These are phyloP conservation scores for Flammula alnicola DNA, from an alignment of 1,284 basidiomycete genomes.

Conservation along the genomic window DNA sequence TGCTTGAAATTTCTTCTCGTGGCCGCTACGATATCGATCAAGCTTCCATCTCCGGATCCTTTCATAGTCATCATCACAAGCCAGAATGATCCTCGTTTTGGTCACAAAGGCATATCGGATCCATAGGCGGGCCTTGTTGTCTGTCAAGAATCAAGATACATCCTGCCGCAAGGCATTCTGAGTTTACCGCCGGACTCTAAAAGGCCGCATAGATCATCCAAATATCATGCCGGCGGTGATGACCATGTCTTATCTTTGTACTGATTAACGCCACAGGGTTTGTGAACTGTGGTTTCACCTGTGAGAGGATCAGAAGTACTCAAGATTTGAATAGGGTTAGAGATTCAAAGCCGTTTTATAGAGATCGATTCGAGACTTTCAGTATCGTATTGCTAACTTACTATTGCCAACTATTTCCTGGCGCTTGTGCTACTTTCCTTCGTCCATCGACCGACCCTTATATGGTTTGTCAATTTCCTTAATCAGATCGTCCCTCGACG, in stretches of 20 bases:
- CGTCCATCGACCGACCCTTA: conserved; percentile 9
- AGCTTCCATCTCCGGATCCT: conserved; percentile 7
- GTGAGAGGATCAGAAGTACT: conserved; percentile 6
- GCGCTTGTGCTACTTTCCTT: no score
- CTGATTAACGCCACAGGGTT: conserved; percentile 9
- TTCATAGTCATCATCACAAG: neutral
- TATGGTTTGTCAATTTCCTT: conserved; percentile 17
- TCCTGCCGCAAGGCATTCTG: neutral
- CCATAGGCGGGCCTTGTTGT: neutral
- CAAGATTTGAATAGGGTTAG: neutral
- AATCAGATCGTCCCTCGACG: neutral
- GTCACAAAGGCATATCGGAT: neutral
- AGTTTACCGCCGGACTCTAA: conserved; percentile 9
- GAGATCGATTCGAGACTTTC: no score
- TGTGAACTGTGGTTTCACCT: conserved; percentile 6
- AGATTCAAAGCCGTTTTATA: no score
- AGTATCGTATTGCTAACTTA: no score
- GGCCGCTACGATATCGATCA: neutral
- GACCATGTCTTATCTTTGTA: conserved; percentile 9
- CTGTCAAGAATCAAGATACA: neutral
- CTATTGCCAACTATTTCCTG: no score
- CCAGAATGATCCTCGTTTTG: neutral
- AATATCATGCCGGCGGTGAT: conserved; percentile 21
- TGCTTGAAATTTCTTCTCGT: conserved; percentile 4
- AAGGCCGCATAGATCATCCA: conserved; percentile 4